Conservation (phyloP, 2,329 filamentous ascomycete species). For the Trichophyton simii region DNA sequence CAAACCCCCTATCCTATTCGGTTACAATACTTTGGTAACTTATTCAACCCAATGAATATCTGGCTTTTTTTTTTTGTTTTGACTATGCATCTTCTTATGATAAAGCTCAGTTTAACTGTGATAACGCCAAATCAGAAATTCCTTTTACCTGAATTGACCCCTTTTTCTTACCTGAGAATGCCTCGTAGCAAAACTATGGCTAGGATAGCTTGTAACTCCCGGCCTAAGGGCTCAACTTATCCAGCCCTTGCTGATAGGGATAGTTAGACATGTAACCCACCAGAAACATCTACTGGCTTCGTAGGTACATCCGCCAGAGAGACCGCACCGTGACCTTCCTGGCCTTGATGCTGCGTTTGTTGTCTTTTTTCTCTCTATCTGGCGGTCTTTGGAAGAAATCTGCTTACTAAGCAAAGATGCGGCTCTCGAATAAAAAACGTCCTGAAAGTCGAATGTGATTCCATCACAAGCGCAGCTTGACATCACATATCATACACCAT, state of each 20-base stretch:
- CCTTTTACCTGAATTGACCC: neutral
- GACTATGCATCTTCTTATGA: too few relatives aligned
- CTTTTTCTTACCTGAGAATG: neutral
- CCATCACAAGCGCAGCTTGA: neutral
- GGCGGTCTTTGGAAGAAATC: neutral
- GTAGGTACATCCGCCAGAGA: neutral
- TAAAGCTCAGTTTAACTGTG: neutral
- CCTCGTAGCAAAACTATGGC: neutral
- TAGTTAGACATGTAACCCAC: neutral
- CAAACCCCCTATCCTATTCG: too few relatives aligned
- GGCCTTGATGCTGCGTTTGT: neutral
- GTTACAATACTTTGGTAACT: too few relatives aligned
- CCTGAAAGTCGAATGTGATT: neutral
- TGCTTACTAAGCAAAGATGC: neutral
- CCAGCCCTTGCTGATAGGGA: neutral
- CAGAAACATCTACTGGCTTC: neutral
- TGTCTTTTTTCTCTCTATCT: neutral
- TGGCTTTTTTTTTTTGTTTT: too few relatives aligned
- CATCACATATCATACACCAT: constrained; percentile 7
- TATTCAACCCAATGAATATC: too few relatives aligned
- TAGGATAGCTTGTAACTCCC: too few relatives aligned
- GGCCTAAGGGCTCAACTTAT: too few relatives aligned
- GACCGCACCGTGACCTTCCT: neutral
- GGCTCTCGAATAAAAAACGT: neutral
- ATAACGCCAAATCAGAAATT: neutral